Evolutionary conservation across 176 grass and related monocot species (phyloP).

Genomic region (Phoenix dactylifera): DNA sequence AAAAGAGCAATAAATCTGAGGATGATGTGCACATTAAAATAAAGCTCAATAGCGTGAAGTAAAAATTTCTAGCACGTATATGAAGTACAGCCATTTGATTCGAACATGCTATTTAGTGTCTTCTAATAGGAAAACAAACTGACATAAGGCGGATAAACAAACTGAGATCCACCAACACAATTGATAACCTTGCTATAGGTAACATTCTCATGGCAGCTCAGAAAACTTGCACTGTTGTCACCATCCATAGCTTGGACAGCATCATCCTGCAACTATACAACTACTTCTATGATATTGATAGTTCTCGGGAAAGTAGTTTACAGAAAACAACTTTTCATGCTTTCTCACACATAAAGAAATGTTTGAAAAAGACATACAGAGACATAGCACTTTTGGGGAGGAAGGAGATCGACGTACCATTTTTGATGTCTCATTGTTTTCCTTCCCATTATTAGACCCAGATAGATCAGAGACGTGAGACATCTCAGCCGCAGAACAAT

Average conservation of each 20-base stretch:
- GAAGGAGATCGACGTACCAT: conserved; percentile 1
- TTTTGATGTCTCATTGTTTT: neutral
- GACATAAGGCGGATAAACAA: neutral
- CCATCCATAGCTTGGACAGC: conserved; percentile 2
- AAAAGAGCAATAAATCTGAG: too few relatives aligned
- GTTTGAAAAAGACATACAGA: neutral
- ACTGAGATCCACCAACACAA: neutral
- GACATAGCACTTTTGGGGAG: neutral
- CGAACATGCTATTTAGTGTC: too few relatives aligned
- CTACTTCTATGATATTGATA: neutral
- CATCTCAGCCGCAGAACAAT: too few relatives aligned
- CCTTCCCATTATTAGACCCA: neutral
- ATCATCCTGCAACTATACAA: conserved; percentile 27
- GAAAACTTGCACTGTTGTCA: conserved; percentile 6
- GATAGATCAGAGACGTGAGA: too few relatives aligned
- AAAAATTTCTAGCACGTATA: too few relatives aligned
- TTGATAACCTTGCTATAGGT: conserved; percentile 26
- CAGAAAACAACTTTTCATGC: too few relatives aligned
- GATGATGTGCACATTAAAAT: too few relatives aligned
- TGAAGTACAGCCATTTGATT: too few relatives aligned
- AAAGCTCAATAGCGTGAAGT: too few relatives aligned
- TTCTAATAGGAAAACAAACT: too few relatives aligned
- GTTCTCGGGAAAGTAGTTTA: too few relatives aligned
- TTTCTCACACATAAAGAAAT: too few relatives aligned
- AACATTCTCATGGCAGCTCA: conserved; percentile 12